Evolutionary conservation across 768 basidiomycete genomes (phyloP).

Genomic region (Suillus plorans): DNA sequence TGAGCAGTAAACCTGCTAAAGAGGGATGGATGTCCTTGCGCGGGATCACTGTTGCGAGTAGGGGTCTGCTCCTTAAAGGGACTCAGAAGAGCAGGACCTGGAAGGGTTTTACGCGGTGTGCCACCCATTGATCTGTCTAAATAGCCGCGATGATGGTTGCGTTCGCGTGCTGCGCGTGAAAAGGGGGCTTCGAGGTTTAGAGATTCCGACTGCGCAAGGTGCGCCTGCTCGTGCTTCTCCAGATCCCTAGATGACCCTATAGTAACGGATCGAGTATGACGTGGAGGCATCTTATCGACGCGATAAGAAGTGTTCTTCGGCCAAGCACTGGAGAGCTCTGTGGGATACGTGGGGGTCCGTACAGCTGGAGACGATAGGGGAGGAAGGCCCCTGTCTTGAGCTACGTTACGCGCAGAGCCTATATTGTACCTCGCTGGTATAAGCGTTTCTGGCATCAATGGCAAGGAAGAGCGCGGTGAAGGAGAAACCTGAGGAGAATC

Average conservation of each 20-base stretch:
- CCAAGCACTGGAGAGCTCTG: constrained; percentile 44
- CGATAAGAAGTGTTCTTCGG: constrained; percentile 13
- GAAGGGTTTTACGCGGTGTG: constrained; percentile 13
- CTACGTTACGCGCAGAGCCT: constrained; percentile 45
- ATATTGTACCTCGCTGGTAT: constrained; percentile 62
- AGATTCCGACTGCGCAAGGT: constrained; percentile 17
- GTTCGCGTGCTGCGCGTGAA: constrained; percentile 18
- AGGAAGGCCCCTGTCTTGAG: constrained; percentile 39
- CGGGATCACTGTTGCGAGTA: not conserved
- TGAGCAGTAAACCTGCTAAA: constrained; percentile 2
- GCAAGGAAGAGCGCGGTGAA: constrained; percentile 20
- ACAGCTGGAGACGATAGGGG: constrained; percentile 4
- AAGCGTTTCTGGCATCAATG: constrained; percentile 34
- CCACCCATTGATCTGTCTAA: constrained; percentile 41
- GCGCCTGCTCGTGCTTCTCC: constrained; percentile 31
- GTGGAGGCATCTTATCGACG: constrained; percentile 5
- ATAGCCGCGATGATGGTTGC: constrained; percentile 62
- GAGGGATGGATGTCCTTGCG: not conserved
- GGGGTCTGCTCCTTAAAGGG: not conserved
- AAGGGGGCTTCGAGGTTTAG: constrained; percentile 33
- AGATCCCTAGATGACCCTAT: constrained; percentile 56
- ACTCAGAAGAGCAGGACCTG: not conserved
- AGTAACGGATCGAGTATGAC: constrained; percentile 1
- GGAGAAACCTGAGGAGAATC: constrained; percentile 14
- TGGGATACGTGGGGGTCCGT: constrained; percentile 48